Conservation (phyloP, 495 filamentous ascomycete species). For the Symbiotaphrina buchneri region DNA sequence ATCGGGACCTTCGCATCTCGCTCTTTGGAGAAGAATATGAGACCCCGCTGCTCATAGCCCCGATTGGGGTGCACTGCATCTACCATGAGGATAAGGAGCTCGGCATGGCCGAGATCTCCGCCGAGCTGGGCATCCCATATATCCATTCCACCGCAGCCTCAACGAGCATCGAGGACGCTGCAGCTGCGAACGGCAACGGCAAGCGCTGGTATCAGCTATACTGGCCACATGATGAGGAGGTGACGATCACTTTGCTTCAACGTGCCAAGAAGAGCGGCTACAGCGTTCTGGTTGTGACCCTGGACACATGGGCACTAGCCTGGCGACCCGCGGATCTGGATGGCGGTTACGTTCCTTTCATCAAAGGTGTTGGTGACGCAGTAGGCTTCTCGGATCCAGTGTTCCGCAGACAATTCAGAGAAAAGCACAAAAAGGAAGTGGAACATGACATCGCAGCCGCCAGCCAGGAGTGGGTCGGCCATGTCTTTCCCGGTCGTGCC, state of each 20-base stretch:
- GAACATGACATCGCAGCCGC: constrained; percentile 25
- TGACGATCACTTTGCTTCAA: constrained; percentile 34
- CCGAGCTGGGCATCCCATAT: constrained; percentile 26
- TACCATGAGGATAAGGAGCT: constrained; percentile 32
- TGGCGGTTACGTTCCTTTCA: constrained; percentile 30
- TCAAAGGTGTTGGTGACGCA: constrained; percentile 21
- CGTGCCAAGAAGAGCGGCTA: constrained; percentile 36
- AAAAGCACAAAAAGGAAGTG: constrained; percentile 18
- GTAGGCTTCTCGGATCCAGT: constrained; percentile 35
- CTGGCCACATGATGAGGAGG: constrained; percentile 19
- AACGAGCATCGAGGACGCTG: constrained; percentile 19
- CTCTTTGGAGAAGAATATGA: constrained; percentile 30
- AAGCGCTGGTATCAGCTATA: not conserved
- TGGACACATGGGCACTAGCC: constrained; percentile 33
- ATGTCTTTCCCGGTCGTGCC: constrained; percentile 1
- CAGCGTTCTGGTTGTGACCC: constrained; percentile 32
- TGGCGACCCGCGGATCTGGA: constrained; percentile 47
- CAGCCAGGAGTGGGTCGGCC: constrained; percentile 5
- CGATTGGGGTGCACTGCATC: constrained; percentile 32
- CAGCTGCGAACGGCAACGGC: not conserved
- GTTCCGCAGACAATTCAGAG: constrained; percentile 29
- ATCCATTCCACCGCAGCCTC: constrained; percentile 24
- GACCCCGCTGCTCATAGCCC: constrained; percentile 30
- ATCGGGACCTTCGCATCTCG: constrained; percentile 26
- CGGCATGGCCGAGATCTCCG: constrained; percentile 27